Conservation (phyloP, 2,329 filamentous ascomycete species). For the Pseudogymnoascus sp. region DNA sequence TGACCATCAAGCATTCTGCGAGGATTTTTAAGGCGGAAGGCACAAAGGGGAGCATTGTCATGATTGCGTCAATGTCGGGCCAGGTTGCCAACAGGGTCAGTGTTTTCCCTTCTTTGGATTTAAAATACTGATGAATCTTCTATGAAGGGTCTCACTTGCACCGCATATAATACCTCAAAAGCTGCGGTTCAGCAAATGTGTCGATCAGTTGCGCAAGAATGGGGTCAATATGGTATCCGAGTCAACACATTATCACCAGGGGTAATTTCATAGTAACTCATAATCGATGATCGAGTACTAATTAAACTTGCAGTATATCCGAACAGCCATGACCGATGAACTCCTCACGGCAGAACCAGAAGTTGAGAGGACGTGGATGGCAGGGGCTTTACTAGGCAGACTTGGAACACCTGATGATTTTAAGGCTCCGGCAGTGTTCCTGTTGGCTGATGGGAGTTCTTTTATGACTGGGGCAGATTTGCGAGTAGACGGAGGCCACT, state of each 20-base stretch:
- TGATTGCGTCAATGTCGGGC: conserved; percentile 43
- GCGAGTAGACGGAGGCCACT: conserved; percentile 64
- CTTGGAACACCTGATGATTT: conserved; percentile 61
- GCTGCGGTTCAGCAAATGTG: conserved; percentile 53
- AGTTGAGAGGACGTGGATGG: conserved; percentile 56
- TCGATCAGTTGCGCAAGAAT: conserved; percentile 54
- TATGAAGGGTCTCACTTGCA: conserved; percentile 50
- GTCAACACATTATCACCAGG: conserved; percentile 61
- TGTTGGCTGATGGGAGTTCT: conserved; percentile 55
- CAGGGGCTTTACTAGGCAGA: conserved; percentile 71
- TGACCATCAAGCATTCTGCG: conserved; percentile 64
- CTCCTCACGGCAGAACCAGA: conserved; percentile 28
- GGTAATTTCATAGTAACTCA: neutral
- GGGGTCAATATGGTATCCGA: conserved; percentile 54
- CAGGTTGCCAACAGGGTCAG: conserved; percentile 14
- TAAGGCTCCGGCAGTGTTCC: conserved; percentile 59
- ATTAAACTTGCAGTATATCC: conserved; percentile 31
- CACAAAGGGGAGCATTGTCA: conserved; percentile 40
- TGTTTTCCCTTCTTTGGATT: neutral
- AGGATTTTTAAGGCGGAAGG: conserved; percentile 42
- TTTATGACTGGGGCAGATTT: conserved; percentile 64
- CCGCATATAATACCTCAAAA: conserved; percentile 57
- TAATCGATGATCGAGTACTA: neutral
- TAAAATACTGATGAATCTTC: neutral
- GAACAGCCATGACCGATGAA: conserved; percentile 41